Evolutionary conservation across 352 stramenopile species (phyloP), one percentile per base, ranked within the genome.

Genomic region (Globisporangium irregulare): DNA sequence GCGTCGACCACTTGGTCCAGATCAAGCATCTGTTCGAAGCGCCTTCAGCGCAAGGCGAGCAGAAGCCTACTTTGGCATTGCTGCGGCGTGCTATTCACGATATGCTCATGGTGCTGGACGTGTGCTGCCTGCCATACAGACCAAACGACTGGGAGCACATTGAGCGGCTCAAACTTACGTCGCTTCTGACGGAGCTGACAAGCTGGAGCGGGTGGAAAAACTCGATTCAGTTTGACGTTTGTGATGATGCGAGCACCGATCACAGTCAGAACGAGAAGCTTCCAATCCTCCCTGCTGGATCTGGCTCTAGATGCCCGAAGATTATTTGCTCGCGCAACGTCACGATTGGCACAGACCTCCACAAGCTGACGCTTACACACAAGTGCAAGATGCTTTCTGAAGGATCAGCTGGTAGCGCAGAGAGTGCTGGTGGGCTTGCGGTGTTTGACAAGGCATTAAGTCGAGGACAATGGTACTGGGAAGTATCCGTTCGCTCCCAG

Each of bases 381-480:
- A 77, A 84, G 36, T 65, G 59, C 1, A 27, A 50, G 1, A 6
- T 15, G 50, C 22, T 1, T 36, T 50, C 2, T 29, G 59, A 65
- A 4, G 34, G 24, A 22, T 12, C 25, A 41, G 29, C 8, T 53
- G 22, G 22, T 3, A 6, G 29, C 24, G 36, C 20, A 34, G 38
- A 32, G 24, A 57, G 64, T 24, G 48, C 22, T 57, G 80, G 82
- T 12, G 87, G 84, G 0, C 72, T 96, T 58, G 84, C 80, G 3
- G 81, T 96, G 3, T 92, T 90, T 59, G 74, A 93, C 43, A 84
- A 89, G 62, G 36, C 62, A 4, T 77, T 95, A 8, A 75, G 64
- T 20, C 79, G 77, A 56, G 89, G 89, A 1, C 77, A 76, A 51
- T 96, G 89, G 89, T 96, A 92, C 71, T 96, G 86, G 85, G 82